These are phyloP conservation scores for Xylaria grammica DNA, from an alignment of 495 filamentous ascomycete species.

Conservation along the genomic window DNA sequence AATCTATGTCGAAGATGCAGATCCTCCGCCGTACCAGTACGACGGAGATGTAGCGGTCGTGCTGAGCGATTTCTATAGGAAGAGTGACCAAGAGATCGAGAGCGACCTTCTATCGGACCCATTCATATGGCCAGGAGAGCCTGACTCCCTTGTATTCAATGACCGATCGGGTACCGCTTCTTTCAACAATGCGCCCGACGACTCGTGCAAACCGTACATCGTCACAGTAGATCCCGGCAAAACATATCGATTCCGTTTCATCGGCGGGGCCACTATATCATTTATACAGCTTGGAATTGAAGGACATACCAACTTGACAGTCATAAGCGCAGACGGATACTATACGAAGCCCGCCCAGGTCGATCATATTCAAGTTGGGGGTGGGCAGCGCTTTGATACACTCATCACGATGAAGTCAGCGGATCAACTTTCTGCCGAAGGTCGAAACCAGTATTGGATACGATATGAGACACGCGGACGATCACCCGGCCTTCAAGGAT, in stretches of 20 bases:
- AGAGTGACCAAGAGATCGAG: conserved; percentile 50
- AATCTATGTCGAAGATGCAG: conserved; percentile 59
- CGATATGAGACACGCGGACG: conserved; percentile 60
- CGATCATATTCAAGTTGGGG: conserved; percentile 56
- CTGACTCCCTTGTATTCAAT: conserved; percentile 57
- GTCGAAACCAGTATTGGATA: conserved; percentile 55
- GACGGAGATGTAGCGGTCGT: conserved; percentile 61
- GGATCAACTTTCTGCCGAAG: conserved; percentile 47
- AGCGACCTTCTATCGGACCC: conserved; percentile 42
- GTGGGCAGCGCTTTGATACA: conserved; percentile 62
- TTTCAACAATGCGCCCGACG: conserved; percentile 44
- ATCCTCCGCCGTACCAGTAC: conserved; percentile 51
- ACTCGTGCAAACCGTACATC: conserved; percentile 50
- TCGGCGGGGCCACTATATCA: conserved; percentile 59
- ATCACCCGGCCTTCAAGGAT: conserved; percentile 49
- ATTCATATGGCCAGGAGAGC: conserved; percentile 54
- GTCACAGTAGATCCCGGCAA: conserved; percentile 62
- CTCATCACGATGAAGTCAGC: conserved; percentile 53
- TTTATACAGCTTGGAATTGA: conserved; percentile 57
- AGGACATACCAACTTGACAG: conserved; percentile 51
- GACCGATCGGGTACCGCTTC: conserved; percentile 33
- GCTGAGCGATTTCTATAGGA: conserved; percentile 57
- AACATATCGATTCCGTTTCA: conserved; percentile 62
- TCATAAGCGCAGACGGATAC: conserved; percentile 63
- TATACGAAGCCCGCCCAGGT: conserved; percentile 58